Base-by-base conservation (phyloP, 2,329 filamentous ascomycete species). In the Aspergillus neotritici region DNA sequence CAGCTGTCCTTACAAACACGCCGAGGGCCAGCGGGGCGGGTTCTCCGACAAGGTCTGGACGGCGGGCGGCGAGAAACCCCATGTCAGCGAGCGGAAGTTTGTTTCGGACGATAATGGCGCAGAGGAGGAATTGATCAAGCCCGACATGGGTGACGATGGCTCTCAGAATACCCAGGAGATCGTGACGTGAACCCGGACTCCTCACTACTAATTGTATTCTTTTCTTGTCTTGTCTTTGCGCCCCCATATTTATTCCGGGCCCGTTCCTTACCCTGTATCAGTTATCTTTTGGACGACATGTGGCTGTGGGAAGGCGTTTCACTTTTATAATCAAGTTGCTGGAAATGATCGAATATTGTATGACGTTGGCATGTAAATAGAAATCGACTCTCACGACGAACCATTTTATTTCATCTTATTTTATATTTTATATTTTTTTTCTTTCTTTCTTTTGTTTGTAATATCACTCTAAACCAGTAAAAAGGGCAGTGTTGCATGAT, bases 11-110 rank as follows among this genome's bases (percentile, higher is more conserved):
- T 97, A 88, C 72, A 89, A 89, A 67, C 93, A 98, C 66, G 85
- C 83, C 32, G 88, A 94, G 42, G 93, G 91, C 10, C 93, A 98
- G 71, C 82, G 87, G 55, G 88, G 86, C 39, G 80, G 79, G 11
- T 91, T 89, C 67, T 79, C 83, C 48, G 87, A 94, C 65, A 96
- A 94, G 70, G 87, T 94, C 21, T 97, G 91, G 91, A 89, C 83
- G 13, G 79, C 87, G 3, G 78, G 76, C 30, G 51, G 48, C 40
- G 56, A 66, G 21, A 78, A 76, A 54, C 73, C 79, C 44, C 87
- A 94, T 64, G 82, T 94, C 38, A 94, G 88, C 60, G 87, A 95
- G 66, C 78, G 90, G 56, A 91, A 87, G 62, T 96, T 95, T 69
- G 82, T 91, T 39, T 56, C 53, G 0, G 82, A 87, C 45, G 83